These are phyloP conservation scores for Pseudofabraea citricarpa DNA, from an alignment of 2,329 filamentous ascomycete species.

Conservation along the genomic window DNA sequence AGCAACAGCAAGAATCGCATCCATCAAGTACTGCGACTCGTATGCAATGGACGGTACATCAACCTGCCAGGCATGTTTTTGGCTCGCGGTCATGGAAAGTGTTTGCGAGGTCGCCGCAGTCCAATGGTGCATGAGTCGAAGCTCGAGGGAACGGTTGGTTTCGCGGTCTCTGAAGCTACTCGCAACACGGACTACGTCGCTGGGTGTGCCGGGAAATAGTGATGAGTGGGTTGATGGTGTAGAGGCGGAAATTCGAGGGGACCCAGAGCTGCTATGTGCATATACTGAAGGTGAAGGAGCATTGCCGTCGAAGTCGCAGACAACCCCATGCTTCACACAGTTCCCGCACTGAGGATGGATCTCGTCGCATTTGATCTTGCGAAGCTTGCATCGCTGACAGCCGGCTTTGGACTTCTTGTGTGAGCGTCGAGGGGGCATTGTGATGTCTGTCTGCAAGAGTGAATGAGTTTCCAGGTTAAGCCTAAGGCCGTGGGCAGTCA, in stretches of 20 bases:
- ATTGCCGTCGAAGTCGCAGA: slow-evolving; percentile 56
- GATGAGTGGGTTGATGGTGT: slow-evolving; percentile 12
- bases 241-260: slow-evolving; percentile 6
- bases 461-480: slow-evolving; percentile 6
- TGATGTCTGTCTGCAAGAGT: slow-evolving; percentile 1
- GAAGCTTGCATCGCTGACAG: slow-evolving; percentile 59
- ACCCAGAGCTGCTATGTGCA: neutral
- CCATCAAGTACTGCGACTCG: slow-evolving; percentile 53
- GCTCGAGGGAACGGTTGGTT: slow-evolving; percentile 38
- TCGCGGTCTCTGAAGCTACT: slow-evolving; percentile 7
- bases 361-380: slow-evolving; percentile 71
- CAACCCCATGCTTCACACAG: slow-evolving; percentile 62
- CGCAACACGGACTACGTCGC: slow-evolving; percentile 12
- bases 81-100: slow-evolving; percentile 43
- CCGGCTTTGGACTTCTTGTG: slow-evolving; percentile 68
- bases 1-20: slow-evolving; percentile 59
- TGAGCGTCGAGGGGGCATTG: slow-evolving; percentile 60
- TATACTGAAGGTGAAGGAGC: neutral
- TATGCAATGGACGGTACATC: slow-evolving; percentile 59
- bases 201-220: slow-evolving; percentile 17
- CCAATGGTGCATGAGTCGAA: slow-evolving; percentile 61
- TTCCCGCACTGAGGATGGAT: slow-evolving; percentile 61
- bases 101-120: slow-evolving; percentile 57
- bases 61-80: slow-evolving; percentile 54
- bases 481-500: slow-evolving; percentile 1